These are phyloP conservation scores for Obba rivulosa DNA, from an alignment of 768 basidiomycete genomes.

Conservation along the genomic window DNA sequence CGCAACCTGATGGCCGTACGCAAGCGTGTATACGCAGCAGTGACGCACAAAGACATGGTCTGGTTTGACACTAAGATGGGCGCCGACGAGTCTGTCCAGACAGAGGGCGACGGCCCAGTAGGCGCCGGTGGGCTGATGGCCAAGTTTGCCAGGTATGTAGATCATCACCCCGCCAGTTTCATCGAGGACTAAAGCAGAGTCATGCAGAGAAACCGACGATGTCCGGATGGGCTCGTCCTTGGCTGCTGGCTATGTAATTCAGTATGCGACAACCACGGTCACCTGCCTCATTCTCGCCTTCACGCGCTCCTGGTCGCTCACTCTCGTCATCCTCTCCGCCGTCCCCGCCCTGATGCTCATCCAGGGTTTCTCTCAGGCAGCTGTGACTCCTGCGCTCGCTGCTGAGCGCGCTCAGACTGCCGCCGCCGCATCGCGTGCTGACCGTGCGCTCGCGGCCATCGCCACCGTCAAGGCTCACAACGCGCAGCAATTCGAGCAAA, in stretches of 20 bases:
- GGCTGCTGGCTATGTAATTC: slow-evolving; percentile 70
- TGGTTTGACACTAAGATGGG: slow-evolving; percentile 89
- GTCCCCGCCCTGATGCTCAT: slow-evolving; percentile 79
- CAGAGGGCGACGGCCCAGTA: slow-evolving; percentile 44
- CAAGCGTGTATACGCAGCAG: slow-evolving; percentile 59
- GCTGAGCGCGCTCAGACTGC: slow-evolving; percentile 63
- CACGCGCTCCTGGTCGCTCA: slow-evolving; percentile 70
- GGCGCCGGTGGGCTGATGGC: slow-evolving; percentile 93
- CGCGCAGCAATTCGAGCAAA: slow-evolving; percentile 53
- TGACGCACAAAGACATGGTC: slow-evolving; percentile 68
- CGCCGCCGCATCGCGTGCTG: slow-evolving; percentile 71
- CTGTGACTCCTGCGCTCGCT: slow-evolving; percentile 63
- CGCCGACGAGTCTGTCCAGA: slow-evolving; percentile 38
- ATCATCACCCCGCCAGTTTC: not conserved
- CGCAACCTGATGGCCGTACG: slow-evolving; percentile 66
- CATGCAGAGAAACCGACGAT: slow-evolving; percentile 85
- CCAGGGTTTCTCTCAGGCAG: slow-evolving; percentile 66
- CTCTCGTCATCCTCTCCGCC: slow-evolving; percentile 87
- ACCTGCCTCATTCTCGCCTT: slow-evolving; percentile 83
- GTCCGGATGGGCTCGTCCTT: slow-evolving; percentile 82
- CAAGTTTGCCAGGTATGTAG: slow-evolving; percentile 72
- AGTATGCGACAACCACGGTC: slow-evolving; percentile 75
- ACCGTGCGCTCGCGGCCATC: slow-evolving; percentile 73
- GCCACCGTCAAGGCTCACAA: slow-evolving; percentile 93
- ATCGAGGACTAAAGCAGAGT: not conserved